Base-by-base conservation (phyloP, 2,329 filamentous ascomycete species). In the Phyllosticta citribraziliensis region DNA sequence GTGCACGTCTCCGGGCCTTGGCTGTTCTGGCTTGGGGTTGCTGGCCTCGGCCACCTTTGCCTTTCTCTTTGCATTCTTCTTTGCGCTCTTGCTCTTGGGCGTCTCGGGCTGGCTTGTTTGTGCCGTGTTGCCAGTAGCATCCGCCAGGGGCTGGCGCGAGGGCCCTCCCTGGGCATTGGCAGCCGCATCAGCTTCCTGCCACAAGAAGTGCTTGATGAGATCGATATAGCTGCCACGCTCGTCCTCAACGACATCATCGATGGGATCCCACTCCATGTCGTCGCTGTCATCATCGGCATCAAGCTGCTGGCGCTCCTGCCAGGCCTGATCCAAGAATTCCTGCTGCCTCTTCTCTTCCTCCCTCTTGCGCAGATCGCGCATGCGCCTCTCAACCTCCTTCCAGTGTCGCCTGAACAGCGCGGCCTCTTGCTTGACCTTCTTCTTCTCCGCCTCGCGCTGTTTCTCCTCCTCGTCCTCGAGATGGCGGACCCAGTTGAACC, bases 391-490 rank as follows among this genome's bases (percentile, higher is more conserved):
- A 51, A 77, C 66, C 52, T 78, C 76, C 62, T 77, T 78, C 68
- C 73, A 75, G 64, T 81, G 75, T 5, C 79, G 71, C 63, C 72
- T 76, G 63, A 80, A 79, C 65, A 81, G 67, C 17, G 75, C 73
- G 2, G 78, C 75, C 65, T 81, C 79, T 40, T 74, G 70, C 65
- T 80, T 79, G 57, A 80, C 70, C 64, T 79, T 80, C 67, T 76
- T 78, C 54, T 76, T 76, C 66, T 81, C 79, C 53, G 75, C 79
- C 53, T 80, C 78, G 27, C 76, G 75, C 4, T 67, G 71, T 24
- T 68, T 67, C 58, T 80, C 79, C 67, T 80, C 78, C 27, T 75
- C 71, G 17, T 76, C 71, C 65, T 81, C 78, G 35, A 71, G 74
- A 60, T 76, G 64, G 14, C 73, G 70, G 5, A 80, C 72, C 78